Base-by-base conservation (phyloP, 495 filamentous ascomycete species). In the Bombardia bombarda region DNA sequence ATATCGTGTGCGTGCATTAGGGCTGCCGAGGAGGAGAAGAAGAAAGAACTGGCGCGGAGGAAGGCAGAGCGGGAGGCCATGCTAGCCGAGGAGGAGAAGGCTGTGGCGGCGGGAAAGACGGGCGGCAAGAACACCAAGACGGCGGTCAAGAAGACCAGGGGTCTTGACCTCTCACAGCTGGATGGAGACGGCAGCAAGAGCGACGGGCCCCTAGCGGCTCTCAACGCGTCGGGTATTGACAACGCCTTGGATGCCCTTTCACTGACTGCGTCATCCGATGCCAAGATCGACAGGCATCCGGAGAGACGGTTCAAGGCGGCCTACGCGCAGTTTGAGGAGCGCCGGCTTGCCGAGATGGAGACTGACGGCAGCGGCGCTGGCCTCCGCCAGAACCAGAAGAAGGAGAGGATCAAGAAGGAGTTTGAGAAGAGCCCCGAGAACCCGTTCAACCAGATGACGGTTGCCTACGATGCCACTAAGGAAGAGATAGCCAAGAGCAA, bases 351-450 rank as follows among this genome's bases (percentile, higher is more conserved):
- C 3, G 89, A 97, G 71, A 80, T 97, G 67, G 82, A 87, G 45
- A 65, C 76, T 43, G 93, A 97, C 61, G 72, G 72, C 17, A 73
- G 55, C 40, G 72, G 80, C 26, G 77, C 80, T 42, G 89, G 85
- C 2, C 61, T 96, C 56, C 69, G 89, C 35, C 70, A 82, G 45
- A 75, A 89, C 52, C 86, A 94, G 78, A 82, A 83, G 62, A 74
- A 83, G 34, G 84, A 92, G 49, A 64, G 79, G 45, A 82, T 92
- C 37, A 58, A 70, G 49, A 90, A 90, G 70, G 93, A 97, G 67
- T 98, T 95, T 60, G 55, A 89, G 61, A 90, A 86, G 68, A 83
- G 81, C 56, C 79, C 82, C 4, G 92, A 97, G 59, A 97, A 97
- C 58, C 92, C 92, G 30, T 90, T 94, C 61, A 94, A 92, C 62